Evolutionary conservation across 2,329 filamentous ascomycete genomes (phyloP).

Genomic region (Fonsecaea monophora): DNA sequence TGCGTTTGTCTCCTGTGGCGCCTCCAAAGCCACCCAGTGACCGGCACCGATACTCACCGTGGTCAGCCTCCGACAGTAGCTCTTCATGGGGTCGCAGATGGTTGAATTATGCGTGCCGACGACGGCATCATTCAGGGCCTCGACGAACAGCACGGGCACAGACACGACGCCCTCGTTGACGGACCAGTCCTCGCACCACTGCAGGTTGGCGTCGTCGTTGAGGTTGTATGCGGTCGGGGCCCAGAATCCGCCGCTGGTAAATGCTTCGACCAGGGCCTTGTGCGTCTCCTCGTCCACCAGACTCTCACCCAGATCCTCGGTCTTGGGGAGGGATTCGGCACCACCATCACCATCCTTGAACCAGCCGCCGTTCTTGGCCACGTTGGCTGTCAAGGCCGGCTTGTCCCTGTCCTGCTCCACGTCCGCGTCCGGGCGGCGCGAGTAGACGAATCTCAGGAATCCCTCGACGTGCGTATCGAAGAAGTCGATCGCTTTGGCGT

Average conservation of each 20-base stretch:
- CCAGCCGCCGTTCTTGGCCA: slow-evolving; percentile 41
- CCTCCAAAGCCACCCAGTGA: slow-evolving; percentile 88
- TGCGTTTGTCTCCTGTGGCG: slow-evolving; percentile 71
- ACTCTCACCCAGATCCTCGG: slow-evolving; percentile 13
- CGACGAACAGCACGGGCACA: slow-evolving; percentile 32
- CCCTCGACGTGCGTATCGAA: slow-evolving; percentile 25
- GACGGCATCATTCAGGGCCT: slow-evolving; percentile 27
- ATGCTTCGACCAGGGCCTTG: slow-evolving; percentile 32
- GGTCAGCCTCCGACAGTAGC: slow-evolving; percentile 27
- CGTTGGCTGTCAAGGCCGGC: slow-evolving; percentile 18
- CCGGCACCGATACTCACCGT: slow-evolving; percentile 43
- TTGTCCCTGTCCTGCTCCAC: slow-evolving; percentile 9
- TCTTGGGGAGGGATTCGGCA: neutral
- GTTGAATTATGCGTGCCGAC: slow-evolving; percentile 19
- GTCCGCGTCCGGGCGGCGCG: neutral
- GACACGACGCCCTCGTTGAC: slow-evolving; percentile 43
- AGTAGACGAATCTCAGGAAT: slow-evolving; percentile 19
- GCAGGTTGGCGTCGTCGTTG: slow-evolving; percentile 52
- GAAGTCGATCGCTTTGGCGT: slow-evolving; percentile 18
- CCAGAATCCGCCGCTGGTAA: slow-evolving; percentile 52
- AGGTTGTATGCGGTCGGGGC: slow-evolving; percentile 52
- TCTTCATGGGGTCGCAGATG: slow-evolving; percentile 27
- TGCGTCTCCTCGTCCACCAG: slow-evolving; percentile 22
- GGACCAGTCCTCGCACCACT: slow-evolving; percentile 51
- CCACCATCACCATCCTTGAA: slow-evolving; percentile 19